Percentiles rank a stretch among this genome's conserved stretches.
Evolutionary conservation across 2,329 filamentous ascomycete genomes (phyloP).

Genomic region (Colletotrichum lindemuthianum): DNA sequence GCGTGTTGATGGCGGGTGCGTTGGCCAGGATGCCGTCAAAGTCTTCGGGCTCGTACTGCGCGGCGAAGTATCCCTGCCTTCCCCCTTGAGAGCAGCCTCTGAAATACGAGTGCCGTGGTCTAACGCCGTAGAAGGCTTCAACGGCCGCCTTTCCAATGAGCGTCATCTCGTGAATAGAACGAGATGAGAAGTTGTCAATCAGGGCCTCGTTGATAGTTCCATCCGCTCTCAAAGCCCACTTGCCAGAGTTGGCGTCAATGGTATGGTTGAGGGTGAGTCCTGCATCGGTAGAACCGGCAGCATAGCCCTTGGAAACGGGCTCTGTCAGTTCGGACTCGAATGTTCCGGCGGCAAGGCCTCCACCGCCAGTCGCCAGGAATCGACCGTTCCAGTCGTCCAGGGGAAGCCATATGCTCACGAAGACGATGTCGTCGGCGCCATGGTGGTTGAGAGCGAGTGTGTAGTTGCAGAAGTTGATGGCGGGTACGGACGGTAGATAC

Average conservation of each 20-base stretch:
- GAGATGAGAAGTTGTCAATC: conserved; percentile 46
- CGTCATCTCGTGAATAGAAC: conserved; percentile 56
- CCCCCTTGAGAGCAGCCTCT: conserved; percentile 69
- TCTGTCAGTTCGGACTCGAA: conserved; percentile 43
- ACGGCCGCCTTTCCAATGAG: conserved; percentile 59
- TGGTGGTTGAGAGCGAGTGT: conserved; percentile 34
- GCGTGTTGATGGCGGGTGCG: conserved; percentile 48
- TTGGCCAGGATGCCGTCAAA: conserved; percentile 68
- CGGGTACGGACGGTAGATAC: not conserved
- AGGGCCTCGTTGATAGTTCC: conserved; percentile 41
- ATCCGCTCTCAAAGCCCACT: conserved; percentile 4
- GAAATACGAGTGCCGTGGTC: conserved; percentile 60
- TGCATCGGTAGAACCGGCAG: conserved; percentile 39
- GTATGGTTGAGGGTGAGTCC: conserved; percentile 36
- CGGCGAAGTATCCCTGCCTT: conserved; percentile 64
- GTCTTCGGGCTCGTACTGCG: conserved; percentile 63
- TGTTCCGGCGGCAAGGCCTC: conserved; percentile 46
- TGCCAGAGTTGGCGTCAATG: conserved; percentile 30
- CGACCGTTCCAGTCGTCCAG: conserved; percentile 39
- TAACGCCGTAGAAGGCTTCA: conserved; percentile 55
- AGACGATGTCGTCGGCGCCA: conserved; percentile 32
- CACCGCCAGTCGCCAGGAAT: conserved; percentile 37
- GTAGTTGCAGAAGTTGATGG: conserved; percentile 36
- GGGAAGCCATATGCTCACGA: conserved; percentile 37
- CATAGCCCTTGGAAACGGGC: conserved; percentile 46